Conservation (phyloP, 768 basidiomycete genomes). For the Galerina sulciceps region DNA sequence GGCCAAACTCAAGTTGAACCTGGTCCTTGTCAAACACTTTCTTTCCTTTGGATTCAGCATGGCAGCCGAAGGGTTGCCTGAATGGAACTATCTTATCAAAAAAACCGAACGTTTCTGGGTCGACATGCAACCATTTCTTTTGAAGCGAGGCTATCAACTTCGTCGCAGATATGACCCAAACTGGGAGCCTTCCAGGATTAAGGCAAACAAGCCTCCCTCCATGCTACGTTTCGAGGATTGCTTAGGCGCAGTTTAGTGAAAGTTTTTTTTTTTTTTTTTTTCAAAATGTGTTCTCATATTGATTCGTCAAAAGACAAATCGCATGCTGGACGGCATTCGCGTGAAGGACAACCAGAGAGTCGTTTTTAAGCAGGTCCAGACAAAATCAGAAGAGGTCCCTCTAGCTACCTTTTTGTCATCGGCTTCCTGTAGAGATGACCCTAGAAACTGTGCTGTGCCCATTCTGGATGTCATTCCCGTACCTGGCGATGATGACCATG, state of each 20-base stretch:
- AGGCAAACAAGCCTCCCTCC: not conserved
- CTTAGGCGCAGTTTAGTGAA: not conserved
- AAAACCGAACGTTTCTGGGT: not conserved
- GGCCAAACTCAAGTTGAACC: too few relatives aligned
- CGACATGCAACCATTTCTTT: not conserved
- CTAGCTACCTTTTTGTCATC: slow-evolving; percentile 2
- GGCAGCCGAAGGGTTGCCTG: too few relatives aligned
- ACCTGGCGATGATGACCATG: slow-evolving; percentile 8
- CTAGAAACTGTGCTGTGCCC: slow-evolving; percentile 10
- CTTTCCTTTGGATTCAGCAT: too few relatives aligned
- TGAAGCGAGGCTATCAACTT: not conserved
- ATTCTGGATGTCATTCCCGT: slow-evolving; percentile 15
- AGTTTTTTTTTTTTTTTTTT: not conserved
- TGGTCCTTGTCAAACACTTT: too few relatives aligned
- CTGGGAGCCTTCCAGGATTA: slow-evolving; percentile 1
- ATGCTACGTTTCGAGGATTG: not conserved
- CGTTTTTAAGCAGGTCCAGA: slow-evolving; percentile 15
- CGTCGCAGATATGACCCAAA: slow-evolving; percentile 1
- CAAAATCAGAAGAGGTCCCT: slow-evolving; percentile 6
- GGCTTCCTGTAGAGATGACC: not conserved
- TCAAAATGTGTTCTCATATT: not conserved
- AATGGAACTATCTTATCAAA: too few relatives aligned
- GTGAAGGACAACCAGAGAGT: slow-evolving; percentile 10
- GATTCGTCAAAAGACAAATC: not conserved
- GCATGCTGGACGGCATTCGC: slow-evolving; percentile 10